phyloP scores from a whole-genome alignment of 129 eudicot species.

The Flaveria ramosissima region DNA sequence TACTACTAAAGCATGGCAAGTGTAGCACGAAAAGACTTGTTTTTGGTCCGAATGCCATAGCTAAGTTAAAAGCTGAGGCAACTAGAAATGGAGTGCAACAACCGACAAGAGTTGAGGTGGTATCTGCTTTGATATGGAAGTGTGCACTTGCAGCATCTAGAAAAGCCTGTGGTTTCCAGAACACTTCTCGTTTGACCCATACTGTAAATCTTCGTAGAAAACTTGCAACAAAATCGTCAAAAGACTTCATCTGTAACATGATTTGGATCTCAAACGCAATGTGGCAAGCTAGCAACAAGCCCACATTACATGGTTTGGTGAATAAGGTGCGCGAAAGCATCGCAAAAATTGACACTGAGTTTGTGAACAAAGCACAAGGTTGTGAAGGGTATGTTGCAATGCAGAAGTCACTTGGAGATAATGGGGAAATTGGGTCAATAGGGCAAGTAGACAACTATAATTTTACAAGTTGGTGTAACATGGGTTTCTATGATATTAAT shows the following conservation, averaged over 20 bases:
- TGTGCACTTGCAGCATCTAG: slow-evolving; percentile 23
- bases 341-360: slow-evolving; percentile 3
- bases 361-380: slow-evolving; percentile 24
- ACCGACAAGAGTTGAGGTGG: slow-evolving; percentile 19
- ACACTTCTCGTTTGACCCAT: slow-evolving; percentile 4
- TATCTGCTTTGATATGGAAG: slow-evolving; percentile 29
- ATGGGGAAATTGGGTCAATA: neutral
- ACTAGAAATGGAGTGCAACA: slow-evolving; percentile 6
- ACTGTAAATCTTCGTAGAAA: slow-evolving; percentile 8
- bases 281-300: neutral
- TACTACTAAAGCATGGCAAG: slow-evolving; percentile 48
- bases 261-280: neutral
- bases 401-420: slow-evolving; percentile 9
- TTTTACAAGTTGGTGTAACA: slow-evolving; percentile 62
- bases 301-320: slow-evolving; percentile 5
- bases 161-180: neutral
- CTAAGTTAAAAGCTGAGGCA: neutral
- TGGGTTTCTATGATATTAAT: slow-evolving; percentile 54
- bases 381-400: slow-evolving; percentile 3
- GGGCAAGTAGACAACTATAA: slow-evolving; percentile 30
- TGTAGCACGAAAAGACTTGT: slow-evolving; percentile 27
- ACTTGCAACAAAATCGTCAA: slow-evolving; percentile 15
- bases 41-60: slow-evolving; percentile 1
- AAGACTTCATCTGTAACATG: slow-evolving; percentile 25
- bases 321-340: slow-evolving; percentile 13